phyloP scores from a whole-genome alignment of 306 rosid genomes.

The Clitoria ternatea region DNA sequence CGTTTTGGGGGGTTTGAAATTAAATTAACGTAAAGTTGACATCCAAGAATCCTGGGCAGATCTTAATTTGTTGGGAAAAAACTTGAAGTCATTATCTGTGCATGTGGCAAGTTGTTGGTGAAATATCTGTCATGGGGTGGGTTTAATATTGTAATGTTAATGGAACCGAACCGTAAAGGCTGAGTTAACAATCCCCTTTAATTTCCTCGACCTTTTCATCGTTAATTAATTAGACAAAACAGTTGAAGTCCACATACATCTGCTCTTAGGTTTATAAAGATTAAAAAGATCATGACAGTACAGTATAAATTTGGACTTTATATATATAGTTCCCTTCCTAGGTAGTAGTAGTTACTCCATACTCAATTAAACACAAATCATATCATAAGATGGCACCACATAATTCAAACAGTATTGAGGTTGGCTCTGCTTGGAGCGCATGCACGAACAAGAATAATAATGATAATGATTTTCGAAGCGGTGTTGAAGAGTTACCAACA shows the following conservation, averaged over 20 bases:
- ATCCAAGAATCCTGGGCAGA: background rate
- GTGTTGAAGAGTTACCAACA: too few relatives aligned
- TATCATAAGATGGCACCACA: background rate
- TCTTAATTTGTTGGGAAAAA: too few relatives aligned
- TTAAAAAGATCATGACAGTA: too few relatives aligned
- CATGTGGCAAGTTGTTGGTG: background rate
- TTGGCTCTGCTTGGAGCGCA: too few relatives aligned
- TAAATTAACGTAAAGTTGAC: background rate
- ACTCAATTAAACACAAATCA: background rate
- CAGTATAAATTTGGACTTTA: too few relatives aligned
- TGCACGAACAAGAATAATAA: too few relatives aligned
- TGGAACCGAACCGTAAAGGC: too few relatives aligned
- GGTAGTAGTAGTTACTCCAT: background rate
- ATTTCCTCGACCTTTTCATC: background rate
- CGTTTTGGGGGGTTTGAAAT: background rate
- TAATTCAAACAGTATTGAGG: background rate
- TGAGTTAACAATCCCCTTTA: too few relatives aligned
- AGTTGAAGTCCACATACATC: background rate
- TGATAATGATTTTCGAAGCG: too few relatives aligned
- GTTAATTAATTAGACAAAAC: background rate
- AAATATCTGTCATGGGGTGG: too few relatives aligned
- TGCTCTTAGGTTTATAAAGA: background rate
- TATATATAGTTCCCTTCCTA: background rate
- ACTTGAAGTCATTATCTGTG: background rate
- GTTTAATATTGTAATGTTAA: too few relatives aligned